Evolutionary conservation across 1,139 yeast genomes (phyloP), one percentile per base, ranked within the genome.

Genomic region (Geotrichum citri-aurantii): DNA sequence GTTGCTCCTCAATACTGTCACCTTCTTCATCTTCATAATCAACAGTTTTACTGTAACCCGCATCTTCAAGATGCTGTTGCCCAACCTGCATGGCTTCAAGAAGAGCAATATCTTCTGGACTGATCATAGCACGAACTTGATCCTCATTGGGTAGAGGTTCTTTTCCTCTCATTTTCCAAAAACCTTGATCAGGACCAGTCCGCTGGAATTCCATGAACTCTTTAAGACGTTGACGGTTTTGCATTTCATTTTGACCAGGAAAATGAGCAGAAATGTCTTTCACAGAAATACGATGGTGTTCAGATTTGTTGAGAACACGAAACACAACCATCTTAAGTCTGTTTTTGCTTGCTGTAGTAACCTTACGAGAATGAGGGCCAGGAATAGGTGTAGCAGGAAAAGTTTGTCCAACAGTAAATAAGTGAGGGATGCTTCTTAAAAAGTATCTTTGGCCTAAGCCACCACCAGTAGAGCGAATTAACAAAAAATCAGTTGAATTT

Each of bases 141-240:
- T 88, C 95, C 69, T 88, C 95, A 50, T 78, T 81, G 0, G 96
- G 95, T 14, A 92, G 78, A 3, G 82, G 79, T 59, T 86, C 91
- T 21, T 82, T 80, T 24, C 84, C 81, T 66, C 90, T 90, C 60
- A 95, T 80, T 68, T 91, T 93, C 99, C 99, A 95, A 69, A 78
- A 88, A 2, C 98, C 97, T 69, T 91, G 97, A 69, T 93, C 98
- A 31, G 88, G 92, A 14, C 99, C 99, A 50, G 87, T 84, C 66
- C 98, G 80, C 74, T 92, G 98, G 68, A 89, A 95, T 69, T 92
- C 98, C 99, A 95, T 95, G 66, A 95, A 95, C 73, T 95, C 99
- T 71, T 95, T 95, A 62, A 95, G 79, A 63, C 97, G 79, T 73
- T 93, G 98, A 66, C 99, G 81, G 69, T 91, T 93, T 72, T 95